Percentiles rank a stretch among this genome's conserved stretches.
These are phyloP conservation scores for Fusarium pseudocircinatum DNA, from an alignment of 2,329 filamentous ascomycete species.

Conservation along the genomic window DNA sequence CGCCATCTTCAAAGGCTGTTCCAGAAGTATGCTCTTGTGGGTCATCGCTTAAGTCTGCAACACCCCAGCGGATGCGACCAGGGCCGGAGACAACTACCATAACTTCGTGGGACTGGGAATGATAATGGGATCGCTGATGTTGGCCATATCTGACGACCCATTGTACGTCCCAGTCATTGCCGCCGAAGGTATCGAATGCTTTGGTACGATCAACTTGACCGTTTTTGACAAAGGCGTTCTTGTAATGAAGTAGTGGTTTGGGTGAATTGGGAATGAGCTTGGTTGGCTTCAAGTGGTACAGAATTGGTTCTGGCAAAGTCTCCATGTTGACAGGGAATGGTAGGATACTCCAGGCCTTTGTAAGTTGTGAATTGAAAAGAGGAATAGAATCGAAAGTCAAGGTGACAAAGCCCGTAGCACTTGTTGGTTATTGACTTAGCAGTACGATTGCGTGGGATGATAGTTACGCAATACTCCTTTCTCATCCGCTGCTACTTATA, in stretches of 20 bases:
- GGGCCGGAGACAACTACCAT: constrained; percentile 12
- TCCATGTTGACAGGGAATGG: not conserved
- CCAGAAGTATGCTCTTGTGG: constrained; percentile 10
- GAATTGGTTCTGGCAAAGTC: not conserved
- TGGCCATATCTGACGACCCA: constrained; percentile 9
- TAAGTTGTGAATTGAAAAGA: accelerated
- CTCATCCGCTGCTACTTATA: not conserved
- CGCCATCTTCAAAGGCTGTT: not conserved
- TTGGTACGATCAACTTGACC: constrained; percentile 8
- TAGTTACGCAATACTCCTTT: not conserved
- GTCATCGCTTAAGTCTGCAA: constrained; percentile 7
- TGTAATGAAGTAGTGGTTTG: constrained; percentile 12
- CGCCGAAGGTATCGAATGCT: not conserved
- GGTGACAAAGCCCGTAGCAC: not conserved
- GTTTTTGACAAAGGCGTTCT: not conserved
- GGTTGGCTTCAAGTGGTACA: constrained; percentile 9
- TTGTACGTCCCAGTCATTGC: constrained; percentile 11
- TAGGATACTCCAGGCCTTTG: accelerated
- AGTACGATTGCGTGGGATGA: not conserved
- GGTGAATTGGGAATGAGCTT: constrained; percentile 14
- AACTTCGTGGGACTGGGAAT: constrained; percentile 4
- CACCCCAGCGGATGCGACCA: constrained; percentile 8
- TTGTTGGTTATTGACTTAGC: too few relatives aligned
- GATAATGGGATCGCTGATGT: constrained; percentile 14
- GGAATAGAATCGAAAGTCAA: accelerated